Base-by-base conservation (phyloP, 78 protist genomes). In the Speleostelium caveatum region DNA sequence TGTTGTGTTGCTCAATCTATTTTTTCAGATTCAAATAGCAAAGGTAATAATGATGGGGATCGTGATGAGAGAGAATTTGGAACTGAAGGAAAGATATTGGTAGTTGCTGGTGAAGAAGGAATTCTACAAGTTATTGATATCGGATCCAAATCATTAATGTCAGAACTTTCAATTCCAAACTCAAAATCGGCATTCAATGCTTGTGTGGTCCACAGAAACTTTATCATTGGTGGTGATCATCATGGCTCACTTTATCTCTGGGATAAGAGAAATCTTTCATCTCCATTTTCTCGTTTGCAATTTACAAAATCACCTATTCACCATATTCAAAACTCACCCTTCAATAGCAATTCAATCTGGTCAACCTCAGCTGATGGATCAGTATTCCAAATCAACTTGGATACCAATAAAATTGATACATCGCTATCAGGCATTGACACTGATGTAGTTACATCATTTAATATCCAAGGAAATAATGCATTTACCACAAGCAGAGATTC, bases 341-440 rank as follows among this genome's bases (percentile, higher is more conserved):
- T 39, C 2, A 8, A 41, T 14, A 33, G 62, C 1, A 79, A 67
- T 19, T 39, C 53, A 14, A 30, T 83, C 22, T 83, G 91, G 91
- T 28, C 21, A 0, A 69, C 75, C 0, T 35, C 79, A 22, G 69
- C 71, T 35, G 91, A 83, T 69, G 91, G 91, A 5, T 45, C 38
- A 45, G 55, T 72, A 12, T 67, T 69, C 30, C 21, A 35, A n/a
- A 8, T 83, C 19, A 75, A 83, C 42, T 58, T 83, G 5, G 62
- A 53, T 69, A 42, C 26, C 8, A 61, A 69, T 17, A 10, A 21
- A 39, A 59, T 83, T 14, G 21, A 16, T 2, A 83, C 55, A 0
- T 83, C 91, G 28, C 55, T 83, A 28, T 69, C 91, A 56, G 91
- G 91, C 32, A 83, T 83, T 45, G 91, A 83, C 42, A 83, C 91